These are phyloP conservation scores for Penicillium steckii DNA, from an alignment of 495 filamentous ascomycete genomes.

Conservation along the genomic window DNA sequence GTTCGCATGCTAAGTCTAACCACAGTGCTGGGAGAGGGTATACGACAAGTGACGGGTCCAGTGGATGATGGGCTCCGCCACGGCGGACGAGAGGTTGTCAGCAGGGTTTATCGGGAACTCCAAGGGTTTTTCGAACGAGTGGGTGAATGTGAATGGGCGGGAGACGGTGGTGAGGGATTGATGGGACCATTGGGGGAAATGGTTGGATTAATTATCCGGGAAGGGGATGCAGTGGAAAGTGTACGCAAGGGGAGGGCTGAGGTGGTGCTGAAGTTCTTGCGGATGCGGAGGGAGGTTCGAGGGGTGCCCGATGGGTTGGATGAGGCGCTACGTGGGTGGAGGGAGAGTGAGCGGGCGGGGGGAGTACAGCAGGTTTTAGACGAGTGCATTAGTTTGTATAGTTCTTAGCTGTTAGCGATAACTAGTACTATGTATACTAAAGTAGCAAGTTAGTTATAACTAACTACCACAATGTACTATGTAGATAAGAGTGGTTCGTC, in stretches of 20 bases:
- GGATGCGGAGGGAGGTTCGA: slow-evolving; percentile 25
- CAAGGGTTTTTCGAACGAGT: slow-evolving; percentile 39
- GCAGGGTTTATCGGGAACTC: slow-evolving; percentile 44
- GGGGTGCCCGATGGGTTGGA: slow-evolving; percentile 23
- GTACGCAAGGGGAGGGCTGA: slow-evolving; percentile 43
- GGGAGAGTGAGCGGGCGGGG: slow-evolving; percentile 36
- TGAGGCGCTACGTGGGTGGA: slow-evolving; percentile 30
- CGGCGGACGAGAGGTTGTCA: slow-evolving; percentile 41
- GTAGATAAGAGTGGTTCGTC: too few relatives aligned
- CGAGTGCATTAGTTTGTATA: slow-evolving; percentile 30
- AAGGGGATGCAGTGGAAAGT: slow-evolving; percentile 41
- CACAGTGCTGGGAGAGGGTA: slow-evolving; percentile 32
- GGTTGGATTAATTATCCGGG: slow-evolving; percentile 28
- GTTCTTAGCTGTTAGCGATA: too few relatives aligned
- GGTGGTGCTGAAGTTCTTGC: slow-evolving; percentile 36
- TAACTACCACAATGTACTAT: too few relatives aligned
- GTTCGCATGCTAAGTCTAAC: slow-evolving; percentile 27
- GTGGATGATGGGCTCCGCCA: slow-evolving; percentile 33
- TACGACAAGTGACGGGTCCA: slow-evolving; percentile 30
- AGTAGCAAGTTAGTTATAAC: too few relatives aligned
- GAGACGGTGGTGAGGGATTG: slow-evolving; percentile 21
- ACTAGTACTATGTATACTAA: too few relatives aligned
- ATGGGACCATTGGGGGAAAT: slow-evolving; percentile 29
- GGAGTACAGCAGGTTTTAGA: slow-evolving; percentile 39
- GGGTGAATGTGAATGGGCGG: slow-evolving; percentile 27